Evolutionary conservation across 2,329 filamentous ascomycete species (phyloP).

Genomic region (Akanthomyces lecanii): DNA sequence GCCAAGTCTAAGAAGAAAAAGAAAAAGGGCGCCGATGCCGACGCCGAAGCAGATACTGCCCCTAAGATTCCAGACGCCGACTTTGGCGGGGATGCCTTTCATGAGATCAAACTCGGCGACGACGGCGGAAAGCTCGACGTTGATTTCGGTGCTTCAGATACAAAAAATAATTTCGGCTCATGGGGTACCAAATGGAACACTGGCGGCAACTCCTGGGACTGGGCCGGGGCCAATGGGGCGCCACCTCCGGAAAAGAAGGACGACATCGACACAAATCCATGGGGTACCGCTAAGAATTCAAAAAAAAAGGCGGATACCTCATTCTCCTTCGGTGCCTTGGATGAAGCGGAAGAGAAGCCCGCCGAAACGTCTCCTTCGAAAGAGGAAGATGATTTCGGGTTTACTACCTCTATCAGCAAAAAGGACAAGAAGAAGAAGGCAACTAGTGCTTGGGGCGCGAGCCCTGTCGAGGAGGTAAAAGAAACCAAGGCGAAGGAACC

Average conservation of each 20-base stretch:
- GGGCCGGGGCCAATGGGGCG: constrained; percentile 34
- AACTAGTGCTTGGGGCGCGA: constrained; percentile 32
- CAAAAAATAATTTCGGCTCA: constrained; percentile 46
- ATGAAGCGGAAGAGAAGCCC: constrained; percentile 35
- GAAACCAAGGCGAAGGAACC: constrained; percentile 25
- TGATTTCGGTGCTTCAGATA: constrained; percentile 46
- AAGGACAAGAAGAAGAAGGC: constrained; percentile 41
- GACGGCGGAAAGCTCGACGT: constrained; percentile 56
- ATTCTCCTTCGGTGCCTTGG: constrained; percentile 47
- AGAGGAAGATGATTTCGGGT: constrained; percentile 30
- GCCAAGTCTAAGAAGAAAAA: constrained; percentile 40
- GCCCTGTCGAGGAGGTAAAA: constrained; percentile 32
- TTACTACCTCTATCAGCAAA: constrained; percentile 30
- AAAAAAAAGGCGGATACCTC: constrained; percentile 47
- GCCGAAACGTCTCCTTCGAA: constrained; percentile 29
- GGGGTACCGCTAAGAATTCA: constrained; percentile 44
- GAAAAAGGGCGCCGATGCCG: constrained; percentile 24
- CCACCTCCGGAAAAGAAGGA: constrained; percentile 36
- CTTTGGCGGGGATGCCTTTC: constrained; percentile 50
- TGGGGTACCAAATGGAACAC: constrained; percentile 60
- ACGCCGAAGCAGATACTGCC: constrained; percentile 22
- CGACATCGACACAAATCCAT: constrained; percentile 44
- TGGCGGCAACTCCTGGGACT: constrained; percentile 45
- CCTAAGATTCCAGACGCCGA: constrained; percentile 31
- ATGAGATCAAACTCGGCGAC: constrained; percentile 63